phyloP scores from a whole-genome alignment of 1,139 yeast species.

The Kodamaea fungicola region DNA sequence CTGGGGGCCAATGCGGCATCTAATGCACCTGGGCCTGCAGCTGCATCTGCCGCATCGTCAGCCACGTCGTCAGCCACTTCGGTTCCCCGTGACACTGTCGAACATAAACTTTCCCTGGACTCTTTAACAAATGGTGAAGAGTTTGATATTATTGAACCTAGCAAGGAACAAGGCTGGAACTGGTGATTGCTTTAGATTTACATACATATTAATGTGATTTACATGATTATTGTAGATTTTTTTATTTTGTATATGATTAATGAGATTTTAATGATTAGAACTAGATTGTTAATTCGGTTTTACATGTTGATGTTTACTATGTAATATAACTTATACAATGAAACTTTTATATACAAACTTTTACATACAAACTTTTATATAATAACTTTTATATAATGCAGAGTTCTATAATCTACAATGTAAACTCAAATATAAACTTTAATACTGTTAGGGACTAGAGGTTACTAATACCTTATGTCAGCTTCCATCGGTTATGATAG shows the following conservation, averaged over 20 bases:
- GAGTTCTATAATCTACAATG: no score
- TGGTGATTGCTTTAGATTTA: constrained; percentile 19
- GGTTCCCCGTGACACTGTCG: neutral
- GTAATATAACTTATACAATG: no score
- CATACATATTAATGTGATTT: neutral
- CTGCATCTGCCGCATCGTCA: neutral
- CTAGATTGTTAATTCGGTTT: no score
- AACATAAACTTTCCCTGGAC: neutral
- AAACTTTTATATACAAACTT: no score
- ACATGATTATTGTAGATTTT: constrained; percentile 1
- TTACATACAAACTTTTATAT: no score
- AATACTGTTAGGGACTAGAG: no score
- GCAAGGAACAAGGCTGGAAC: constrained; percentile 25
- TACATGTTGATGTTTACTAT: no score
- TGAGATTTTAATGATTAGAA: no score
- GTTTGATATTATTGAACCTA: constrained; percentile 42
- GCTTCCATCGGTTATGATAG: no score
- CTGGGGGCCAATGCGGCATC: constrained; percentile 2
- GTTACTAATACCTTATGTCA: no score
- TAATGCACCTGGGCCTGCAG: neutral
- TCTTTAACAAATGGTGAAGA: constrained; percentile 18
- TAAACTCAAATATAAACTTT: no score
- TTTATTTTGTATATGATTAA: constrained; percentile 8
- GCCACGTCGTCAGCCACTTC: neutral
- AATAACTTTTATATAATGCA: no score